These are phyloP conservation scores for Solanum sejunctum DNA, from an alignment of 257 asterid genomes.

Conservation along the genomic window DNA sequence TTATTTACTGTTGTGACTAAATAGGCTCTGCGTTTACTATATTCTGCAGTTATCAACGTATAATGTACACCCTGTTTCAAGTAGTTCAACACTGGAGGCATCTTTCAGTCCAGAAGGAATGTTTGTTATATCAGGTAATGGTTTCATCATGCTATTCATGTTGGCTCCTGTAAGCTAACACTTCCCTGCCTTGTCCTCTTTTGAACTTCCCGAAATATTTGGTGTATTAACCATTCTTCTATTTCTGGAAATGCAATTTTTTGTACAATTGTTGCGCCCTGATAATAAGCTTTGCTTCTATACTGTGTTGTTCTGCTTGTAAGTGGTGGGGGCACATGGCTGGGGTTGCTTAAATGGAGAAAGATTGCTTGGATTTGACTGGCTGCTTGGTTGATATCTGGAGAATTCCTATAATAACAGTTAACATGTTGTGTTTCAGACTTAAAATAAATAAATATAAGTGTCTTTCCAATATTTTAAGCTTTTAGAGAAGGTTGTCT, in stretches of 20 bases:
- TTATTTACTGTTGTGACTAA: neutral
- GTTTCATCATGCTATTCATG: neutral
- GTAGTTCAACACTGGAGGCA: constrained; percentile 78
- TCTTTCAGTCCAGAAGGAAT: constrained; percentile 95
- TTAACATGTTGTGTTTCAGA: neutral
- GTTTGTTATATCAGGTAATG: constrained; percentile 83
- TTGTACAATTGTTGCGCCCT: neutral
- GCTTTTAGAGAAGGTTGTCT: neutral
- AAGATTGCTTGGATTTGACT: neutral
- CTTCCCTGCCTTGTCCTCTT: neutral
- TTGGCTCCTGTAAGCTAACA: neutral
- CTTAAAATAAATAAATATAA: neutral
- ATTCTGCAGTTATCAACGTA: constrained; percentile 51
- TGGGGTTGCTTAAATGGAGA: neutral
- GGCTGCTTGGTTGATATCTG: neutral
- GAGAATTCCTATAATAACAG: neutral
- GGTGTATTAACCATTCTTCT: neutral
- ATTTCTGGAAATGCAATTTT: neutral
- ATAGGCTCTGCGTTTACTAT: neutral
- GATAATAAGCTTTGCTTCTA: neutral
- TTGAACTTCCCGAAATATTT: neutral
- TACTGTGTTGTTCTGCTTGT: neutral
- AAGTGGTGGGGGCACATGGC: neutral
- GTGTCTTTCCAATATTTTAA: neutral
- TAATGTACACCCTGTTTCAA: constrained; percentile 75